A percentile compares a stretch with the other conserved stretches of the same genome.
Evolutionary conservation across 345 rosid genomes (phyloP).

Genomic region (Populus nigra): DNA sequence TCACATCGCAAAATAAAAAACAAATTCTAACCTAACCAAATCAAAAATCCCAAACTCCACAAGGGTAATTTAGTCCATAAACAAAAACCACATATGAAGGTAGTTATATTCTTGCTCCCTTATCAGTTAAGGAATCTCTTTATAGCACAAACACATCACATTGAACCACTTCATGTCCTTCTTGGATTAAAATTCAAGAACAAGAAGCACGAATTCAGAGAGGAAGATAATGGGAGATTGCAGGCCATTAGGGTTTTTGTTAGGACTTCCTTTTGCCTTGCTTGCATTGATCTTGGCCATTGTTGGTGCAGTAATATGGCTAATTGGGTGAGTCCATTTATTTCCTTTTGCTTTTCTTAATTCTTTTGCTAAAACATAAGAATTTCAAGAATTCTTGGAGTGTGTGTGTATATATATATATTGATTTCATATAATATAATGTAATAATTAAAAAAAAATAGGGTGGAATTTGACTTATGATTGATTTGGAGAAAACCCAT

Average conservation of each 20-base stretch:
- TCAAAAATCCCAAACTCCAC: not conserved
- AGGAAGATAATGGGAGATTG: conserved; percentile 16
- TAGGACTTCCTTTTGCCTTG: conserved; percentile 36
- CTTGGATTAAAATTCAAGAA: not conserved
- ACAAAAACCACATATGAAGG: not conserved
- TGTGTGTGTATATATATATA: no score
- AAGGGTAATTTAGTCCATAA: not conserved
- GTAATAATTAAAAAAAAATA: not conserved
- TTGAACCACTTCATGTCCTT: not conserved
- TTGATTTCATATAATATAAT: not conserved
- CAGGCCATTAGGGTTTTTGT: conserved; percentile 36
- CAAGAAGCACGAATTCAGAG: not conserved
- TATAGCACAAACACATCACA: not conserved
- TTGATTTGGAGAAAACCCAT: not conserved
- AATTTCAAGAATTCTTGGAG: not conserved
- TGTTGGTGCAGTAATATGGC: conserved; percentile 27
- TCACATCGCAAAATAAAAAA: not conserved
- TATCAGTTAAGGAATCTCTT: not conserved
- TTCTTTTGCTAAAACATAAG: not conserved
- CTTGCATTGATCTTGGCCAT: conserved; percentile 26
- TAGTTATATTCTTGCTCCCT: not conserved
- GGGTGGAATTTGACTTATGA: not conserved
- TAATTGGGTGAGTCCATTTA: conserved; percentile 24
- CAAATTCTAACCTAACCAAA: not conserved
- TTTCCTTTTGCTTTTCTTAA: not conserved